Base-by-base conservation (phyloP, 805 yeast species). In the Diddensiella caesifluorescens region DNA sequence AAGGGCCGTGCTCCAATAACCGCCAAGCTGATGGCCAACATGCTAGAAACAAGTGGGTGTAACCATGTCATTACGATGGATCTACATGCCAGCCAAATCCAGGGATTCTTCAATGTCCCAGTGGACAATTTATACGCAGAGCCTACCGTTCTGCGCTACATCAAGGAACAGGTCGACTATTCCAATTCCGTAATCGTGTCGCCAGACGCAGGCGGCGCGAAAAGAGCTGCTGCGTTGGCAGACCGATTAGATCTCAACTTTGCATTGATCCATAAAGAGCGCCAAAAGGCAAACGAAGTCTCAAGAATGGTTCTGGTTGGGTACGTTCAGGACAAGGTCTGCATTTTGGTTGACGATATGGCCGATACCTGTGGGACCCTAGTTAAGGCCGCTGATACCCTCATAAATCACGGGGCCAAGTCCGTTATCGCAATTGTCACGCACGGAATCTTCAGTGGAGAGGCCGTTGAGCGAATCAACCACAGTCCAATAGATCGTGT, bases 191-290 rank as follows among this genome's bases (percentile, higher is more conserved):
- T 88, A 39, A 77, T 90, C 42, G 94, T 90, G 9, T 87, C 96
- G 3, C 98, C 98, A 2, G 98, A 90, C 67, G 98, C 98, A 2
- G 98, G 98, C 54, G 98, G 98, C 46, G 97, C 97, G 41, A 90
- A 90, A 64, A 76, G 98, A 52, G 98, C 89, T 21, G 97, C 97
- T 2, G 80, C 89, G 4, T 69, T 90, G 39, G 97, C 97, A 10
- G 97, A 90, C 57, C 78, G 83, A 55, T 70, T 92, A 51, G 97
- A 92, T 56, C 74, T 90, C 53, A 87, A 83, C 61, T 90, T 90
- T 66, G 97, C 98, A 0, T 76, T 90, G 60, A 92, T 90, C 55
- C 98, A 90, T 68, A 90, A 90, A 63, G 98, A 90, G 68, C 78
- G 98, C 59, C 90, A 86, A 37, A 78, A 83, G 57, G 97, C 97